Evolutionary conservation across 176 grass and related monocot genomes (phyloP).

Genomic region (Pharus latifolius): DNA sequence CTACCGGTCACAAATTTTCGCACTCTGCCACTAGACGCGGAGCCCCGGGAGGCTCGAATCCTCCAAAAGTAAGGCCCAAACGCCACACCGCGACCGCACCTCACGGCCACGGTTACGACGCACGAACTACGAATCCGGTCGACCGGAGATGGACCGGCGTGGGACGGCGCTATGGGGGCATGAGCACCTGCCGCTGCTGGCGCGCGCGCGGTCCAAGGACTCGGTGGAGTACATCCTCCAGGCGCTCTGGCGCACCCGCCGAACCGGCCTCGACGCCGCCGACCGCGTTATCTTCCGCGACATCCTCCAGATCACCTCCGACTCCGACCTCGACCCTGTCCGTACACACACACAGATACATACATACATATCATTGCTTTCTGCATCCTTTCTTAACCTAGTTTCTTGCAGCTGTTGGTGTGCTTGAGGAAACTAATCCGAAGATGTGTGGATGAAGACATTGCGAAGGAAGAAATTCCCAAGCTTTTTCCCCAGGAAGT

Average conservation of each 20-base stretch:
- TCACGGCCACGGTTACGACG: too few relatives aligned
- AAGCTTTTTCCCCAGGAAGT: slow-evolving; percentile 68
- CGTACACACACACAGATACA: neutral
- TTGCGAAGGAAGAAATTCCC: slow-evolving; percentile 51
- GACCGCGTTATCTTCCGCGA: slow-evolving; percentile 71
- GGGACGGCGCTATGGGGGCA: slow-evolving; percentile 50
- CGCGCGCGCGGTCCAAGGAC: slow-evolving; percentile 73
- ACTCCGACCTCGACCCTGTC: slow-evolving; percentile 74
- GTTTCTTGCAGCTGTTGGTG: slow-evolving; percentile 53
- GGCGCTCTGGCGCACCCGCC: slow-evolving; percentile 88
- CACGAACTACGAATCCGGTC: too few relatives aligned
- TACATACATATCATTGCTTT: too few relatives aligned
- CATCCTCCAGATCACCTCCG: slow-evolving; percentile 53
- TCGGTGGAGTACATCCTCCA: slow-evolving; percentile 86
- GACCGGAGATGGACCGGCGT: slow-evolving; percentile 9
- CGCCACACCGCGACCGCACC: too few relatives aligned
- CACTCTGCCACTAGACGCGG: too few relatives aligned
- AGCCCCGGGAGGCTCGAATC: too few relatives aligned
- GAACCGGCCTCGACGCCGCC: slow-evolving; percentile 81
- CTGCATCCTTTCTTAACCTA: neutral
- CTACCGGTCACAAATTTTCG: too few relatives aligned
- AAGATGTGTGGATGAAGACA: slow-evolving; percentile 46
- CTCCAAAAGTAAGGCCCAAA: too few relatives aligned
- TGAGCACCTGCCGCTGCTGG: slow-evolving; percentile 53
- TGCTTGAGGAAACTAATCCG: slow-evolving; percentile 76